A percentile compares a stretch with the other conserved stretches of the same genome.
Evolutionary conservation across 1,139 yeast genomes (phyloP).

Genomic region (Kodamaea anthophila): DNA sequence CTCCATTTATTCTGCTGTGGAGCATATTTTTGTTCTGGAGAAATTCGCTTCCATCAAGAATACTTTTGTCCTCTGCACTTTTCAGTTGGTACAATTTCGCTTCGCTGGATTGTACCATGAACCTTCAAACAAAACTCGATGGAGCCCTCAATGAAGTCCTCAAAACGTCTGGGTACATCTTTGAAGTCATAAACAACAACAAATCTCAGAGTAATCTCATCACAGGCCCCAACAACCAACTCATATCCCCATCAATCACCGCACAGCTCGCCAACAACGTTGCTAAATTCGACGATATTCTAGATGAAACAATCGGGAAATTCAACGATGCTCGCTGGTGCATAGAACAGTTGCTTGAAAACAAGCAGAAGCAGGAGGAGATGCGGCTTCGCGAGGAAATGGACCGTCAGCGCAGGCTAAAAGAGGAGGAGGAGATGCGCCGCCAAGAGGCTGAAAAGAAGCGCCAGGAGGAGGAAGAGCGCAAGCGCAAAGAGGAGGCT

Average conservation of each 20-base stretch:
- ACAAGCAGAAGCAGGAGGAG: constrained; percentile 39
- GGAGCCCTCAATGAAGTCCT: constrained; percentile 38
- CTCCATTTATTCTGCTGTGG: too few relatives aligned
- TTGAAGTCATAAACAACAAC: constrained; percentile 39
- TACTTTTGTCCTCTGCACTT: too few relatives aligned
- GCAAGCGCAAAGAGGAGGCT: constrained; percentile 10
- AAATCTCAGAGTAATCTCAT: constrained; percentile 38
- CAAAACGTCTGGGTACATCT: constrained; percentile 39
- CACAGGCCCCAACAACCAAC: constrained; percentile 40
- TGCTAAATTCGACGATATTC: constrained; percentile 35
- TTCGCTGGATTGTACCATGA: too few relatives aligned
- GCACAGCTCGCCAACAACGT: constrained; percentile 34
- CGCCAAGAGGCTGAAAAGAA: constrained; percentile 14
- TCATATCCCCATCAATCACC: constrained; percentile 37
- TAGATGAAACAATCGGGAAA: constrained; percentile 40
- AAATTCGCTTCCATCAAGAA: too few relatives aligned
- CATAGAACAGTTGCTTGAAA: constrained; percentile 39
- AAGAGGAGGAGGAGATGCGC: constrained; percentile 18
- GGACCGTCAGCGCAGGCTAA: constrained; percentile 23
- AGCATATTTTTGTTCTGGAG: too few relatives aligned
- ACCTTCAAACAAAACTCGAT: constrained; percentile 37
- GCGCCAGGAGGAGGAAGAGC: constrained; percentile 10
- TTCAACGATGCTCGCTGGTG: constrained; percentile 45
- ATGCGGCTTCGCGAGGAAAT: constrained; percentile 33
- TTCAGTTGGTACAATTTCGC: too few relatives aligned